Evolutionary conservation across 208 protist species (phyloP), one percentile per base, ranked within the genome.

Genomic region (Naegleria gruberi): DNA sequence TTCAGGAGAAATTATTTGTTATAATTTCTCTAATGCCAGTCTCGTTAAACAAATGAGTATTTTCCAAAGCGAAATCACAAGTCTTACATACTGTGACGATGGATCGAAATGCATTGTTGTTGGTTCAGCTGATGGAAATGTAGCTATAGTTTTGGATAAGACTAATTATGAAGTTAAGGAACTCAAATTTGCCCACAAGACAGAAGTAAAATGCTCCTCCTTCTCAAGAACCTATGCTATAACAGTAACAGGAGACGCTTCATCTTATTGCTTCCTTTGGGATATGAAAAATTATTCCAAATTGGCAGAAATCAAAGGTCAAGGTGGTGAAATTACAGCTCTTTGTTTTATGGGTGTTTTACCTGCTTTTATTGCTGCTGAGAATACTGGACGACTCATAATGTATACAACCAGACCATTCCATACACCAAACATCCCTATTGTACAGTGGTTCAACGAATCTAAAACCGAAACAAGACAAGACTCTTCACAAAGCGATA

Each of bases 11-110:
- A 57, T 91, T 91, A 0, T 91, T 1, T 5, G 4, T 6, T 77
- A 40, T 41, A 83, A 91, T 57, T 43, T 37, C 15, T 26, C 43
- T 8, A 91, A 82, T 89, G 90, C 87, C n/a, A 42, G 8, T 10
- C 30, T 90, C 1, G 46, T 87, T 1, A 87, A 87, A 87, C 1
- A 5, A 17, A 44, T 87, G 7, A 8, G 4, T 8, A 6, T 37
- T 41, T 17, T 42, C 17, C 17, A 45, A 17, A 12, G 17, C 41
- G 83, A 87, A 87, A 41, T 87, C 7, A 55, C 83, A 6, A 55
- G 83, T 55, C 37, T 87, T 30, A 55, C n/a, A 0, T 87, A 87
- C n/a, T 42, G n/a, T 42, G 83, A 87, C 37, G 83, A 87, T 41
- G 41, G 30, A 6, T 42, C 83, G 26, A 87, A 87, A 40, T 55